These are phyloP conservation scores for Paxillus involutus DNA, from an alignment of 768 basidiomycete species.

Conservation along the genomic window DNA sequence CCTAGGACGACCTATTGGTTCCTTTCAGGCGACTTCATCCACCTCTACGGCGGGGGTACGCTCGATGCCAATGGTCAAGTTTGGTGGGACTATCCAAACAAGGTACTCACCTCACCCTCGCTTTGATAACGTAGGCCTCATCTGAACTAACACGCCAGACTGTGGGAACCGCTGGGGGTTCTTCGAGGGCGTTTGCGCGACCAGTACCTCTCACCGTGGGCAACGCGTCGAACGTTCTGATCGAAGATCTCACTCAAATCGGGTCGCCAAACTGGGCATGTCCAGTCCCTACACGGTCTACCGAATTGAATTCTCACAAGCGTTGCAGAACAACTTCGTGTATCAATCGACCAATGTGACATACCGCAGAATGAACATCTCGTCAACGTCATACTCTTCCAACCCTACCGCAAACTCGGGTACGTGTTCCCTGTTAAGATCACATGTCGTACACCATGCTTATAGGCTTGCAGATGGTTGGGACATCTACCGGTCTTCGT, in stretches of 20 bases:
- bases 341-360: conserved; percentile 43
- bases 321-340: conserved; percentile 36
- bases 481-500: conserved; percentile 46
- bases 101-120: conserved; percentile 14
- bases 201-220: conserved; percentile 45
- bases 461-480: conserved; percentile 37
- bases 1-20: conserved; percentile 41
- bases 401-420: conserved; percentile 36
- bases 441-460: background rate
- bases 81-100: conserved; percentile 35
- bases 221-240: conserved; percentile 40
- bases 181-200: conserved; percentile 41
- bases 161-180: conserved; percentile 41
- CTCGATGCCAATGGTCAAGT: conserved; percentile 48
- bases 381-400: conserved; percentile 34
- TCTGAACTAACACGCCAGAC: conserved; percentile 17
- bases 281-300: background rate
- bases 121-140: background rate
- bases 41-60: conserved; percentile 42
- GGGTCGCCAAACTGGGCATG: conserved; percentile 44
- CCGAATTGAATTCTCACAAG: background rate
- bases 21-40: conserved; percentile 35
- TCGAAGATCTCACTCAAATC: conserved; percentile 39
- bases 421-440: background rate
- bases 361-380: conserved; percentile 39